Evolutionary conservation across 1,284 basidiomycete species (phyloP).

Genomic region (Trichosporon sp.): DNA sequence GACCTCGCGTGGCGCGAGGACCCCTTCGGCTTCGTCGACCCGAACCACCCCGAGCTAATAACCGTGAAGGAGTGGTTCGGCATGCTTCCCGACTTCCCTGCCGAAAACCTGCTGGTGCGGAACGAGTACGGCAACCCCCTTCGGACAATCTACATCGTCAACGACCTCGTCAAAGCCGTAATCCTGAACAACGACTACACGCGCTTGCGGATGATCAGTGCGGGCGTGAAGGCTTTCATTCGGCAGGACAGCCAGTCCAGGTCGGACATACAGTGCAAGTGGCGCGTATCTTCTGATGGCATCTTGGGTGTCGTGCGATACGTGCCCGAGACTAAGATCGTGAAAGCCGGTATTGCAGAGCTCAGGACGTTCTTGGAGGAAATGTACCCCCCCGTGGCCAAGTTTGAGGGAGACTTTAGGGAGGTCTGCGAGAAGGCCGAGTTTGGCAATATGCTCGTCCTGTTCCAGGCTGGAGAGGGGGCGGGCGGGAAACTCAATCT

Average conservation of each 20-base stretch:
- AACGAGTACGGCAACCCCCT: constrained; percentile 71
- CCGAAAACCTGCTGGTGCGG: constrained; percentile 70
- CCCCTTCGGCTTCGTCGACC: constrained; percentile 74
- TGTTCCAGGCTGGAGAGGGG: constrained; percentile 57
- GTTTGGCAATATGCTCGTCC: constrained; percentile 66
- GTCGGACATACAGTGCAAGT: constrained; percentile 52
- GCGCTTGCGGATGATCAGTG: constrained; percentile 77
- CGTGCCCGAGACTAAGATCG: constrained; percentile 60
- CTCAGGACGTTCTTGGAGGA: constrained; percentile 64
- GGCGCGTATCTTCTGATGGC: constrained; percentile 74
- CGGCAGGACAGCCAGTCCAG: constrained; percentile 53
- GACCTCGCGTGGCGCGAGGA: constrained; percentile 72
- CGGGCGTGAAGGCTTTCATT: constrained; percentile 73
- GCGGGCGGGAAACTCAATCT: constrained; percentile 58
- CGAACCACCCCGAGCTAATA: constrained; percentile 63
- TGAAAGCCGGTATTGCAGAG: constrained; percentile 57
- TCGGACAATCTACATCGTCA: constrained; percentile 84
- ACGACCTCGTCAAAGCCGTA: constrained; percentile 72
- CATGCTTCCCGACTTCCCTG: constrained; percentile 60
- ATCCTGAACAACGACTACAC: constrained; percentile 78
- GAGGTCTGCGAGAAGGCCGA: constrained; percentile 23
- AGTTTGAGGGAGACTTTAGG: constrained; percentile 59
- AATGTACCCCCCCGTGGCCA: constrained; percentile 68
- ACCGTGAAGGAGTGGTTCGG: constrained; percentile 64
- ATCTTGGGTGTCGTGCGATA: constrained; percentile 75